Percentiles rank a stretch among this genome's conserved stretches.
Conservation (phyloP, 2,329 filamentous ascomycete species). For the Colletotrichum sp. region DNA sequence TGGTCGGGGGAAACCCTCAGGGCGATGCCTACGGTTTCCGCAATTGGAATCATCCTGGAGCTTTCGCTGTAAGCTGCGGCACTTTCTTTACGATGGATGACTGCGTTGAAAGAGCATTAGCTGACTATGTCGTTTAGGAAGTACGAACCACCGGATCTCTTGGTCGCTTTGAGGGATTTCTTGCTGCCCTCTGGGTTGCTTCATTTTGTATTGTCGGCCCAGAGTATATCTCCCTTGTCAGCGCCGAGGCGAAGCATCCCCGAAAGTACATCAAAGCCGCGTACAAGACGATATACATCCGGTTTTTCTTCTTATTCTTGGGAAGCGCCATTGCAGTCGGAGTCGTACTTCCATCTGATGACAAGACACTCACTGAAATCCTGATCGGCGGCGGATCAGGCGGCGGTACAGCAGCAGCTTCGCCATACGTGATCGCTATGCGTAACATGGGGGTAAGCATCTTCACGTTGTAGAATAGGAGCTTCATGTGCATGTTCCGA, state of each 20-base stretch:
- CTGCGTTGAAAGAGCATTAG: too few species aligned
- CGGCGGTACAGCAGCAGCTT: constrained; percentile 35
- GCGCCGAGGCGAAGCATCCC: constrained; percentile 69
- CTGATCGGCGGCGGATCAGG: constrained; percentile 62
- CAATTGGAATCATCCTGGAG: constrained; percentile 21
- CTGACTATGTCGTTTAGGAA: neutral
- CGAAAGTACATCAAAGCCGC: constrained; percentile 65
- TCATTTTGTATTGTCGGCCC: constrained; percentile 69
- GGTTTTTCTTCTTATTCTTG: constrained; percentile 53
- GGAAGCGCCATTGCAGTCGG: constrained; percentile 71
- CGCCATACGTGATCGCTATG: constrained; percentile 71
- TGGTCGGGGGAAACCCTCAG: constrained; percentile 31
- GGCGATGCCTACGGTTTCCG: constrained; percentile 26
- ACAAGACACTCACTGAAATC: constrained; percentile 57
- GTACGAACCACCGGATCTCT: constrained; percentile 50
- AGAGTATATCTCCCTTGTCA: constrained; percentile 70
- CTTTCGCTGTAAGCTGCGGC: neutral
- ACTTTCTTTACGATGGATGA: too few species aligned
- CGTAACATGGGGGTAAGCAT: constrained; percentile 53
- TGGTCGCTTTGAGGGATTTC: constrained; percentile 74
- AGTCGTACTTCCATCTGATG: constrained; percentile 70
- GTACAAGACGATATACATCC: constrained; percentile 65
- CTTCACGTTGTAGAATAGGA: too few species aligned
- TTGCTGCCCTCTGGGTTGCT: constrained; percentile 70
- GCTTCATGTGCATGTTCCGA: too few species aligned